Conservation (phyloP, 2,329 filamentous ascomycete species). For the Lachnellula willkommii region DNA sequence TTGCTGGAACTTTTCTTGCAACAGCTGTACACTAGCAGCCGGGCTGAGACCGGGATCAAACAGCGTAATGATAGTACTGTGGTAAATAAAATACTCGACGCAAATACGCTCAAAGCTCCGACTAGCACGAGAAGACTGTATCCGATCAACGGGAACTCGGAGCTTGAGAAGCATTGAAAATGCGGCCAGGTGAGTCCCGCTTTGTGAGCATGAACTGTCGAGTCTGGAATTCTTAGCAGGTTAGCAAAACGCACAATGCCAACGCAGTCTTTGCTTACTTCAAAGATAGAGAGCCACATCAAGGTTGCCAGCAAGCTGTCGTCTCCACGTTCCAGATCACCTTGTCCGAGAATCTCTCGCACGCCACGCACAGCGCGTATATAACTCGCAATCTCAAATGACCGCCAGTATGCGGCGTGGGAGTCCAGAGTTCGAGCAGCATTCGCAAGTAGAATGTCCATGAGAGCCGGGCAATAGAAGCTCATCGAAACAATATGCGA, state of each 20-base stretch:
- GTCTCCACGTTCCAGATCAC: not conserved
- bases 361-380: not conserved
- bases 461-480: not conserved
- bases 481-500: not conserved
- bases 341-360: not conserved
- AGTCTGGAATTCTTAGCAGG: not conserved
- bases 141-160: not conserved
- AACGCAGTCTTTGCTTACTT: not conserved
- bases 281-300: not conserved
- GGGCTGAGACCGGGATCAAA: not conserved
- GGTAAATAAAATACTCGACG: not conserved
- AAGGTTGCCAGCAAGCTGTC: not conserved
- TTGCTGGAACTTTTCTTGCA: not conserved
- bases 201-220: not conserved
- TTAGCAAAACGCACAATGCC: not conserved
- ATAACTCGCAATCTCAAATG: not conserved
- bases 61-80: not conserved
- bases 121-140: not conserved
- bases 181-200: not conserved
- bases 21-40: not conserved
- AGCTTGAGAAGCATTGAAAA: not conserved
- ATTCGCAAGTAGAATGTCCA: not conserved
- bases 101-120: not conserved
- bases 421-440: not conserved
- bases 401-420: not conserved